A percentile compares a stretch with the other conserved stretches of the same genome.
These are phyloP conservation scores for Allium fistulosum DNA, from an alignment of 106 monocot species.

Conservation along the genomic window DNA sequence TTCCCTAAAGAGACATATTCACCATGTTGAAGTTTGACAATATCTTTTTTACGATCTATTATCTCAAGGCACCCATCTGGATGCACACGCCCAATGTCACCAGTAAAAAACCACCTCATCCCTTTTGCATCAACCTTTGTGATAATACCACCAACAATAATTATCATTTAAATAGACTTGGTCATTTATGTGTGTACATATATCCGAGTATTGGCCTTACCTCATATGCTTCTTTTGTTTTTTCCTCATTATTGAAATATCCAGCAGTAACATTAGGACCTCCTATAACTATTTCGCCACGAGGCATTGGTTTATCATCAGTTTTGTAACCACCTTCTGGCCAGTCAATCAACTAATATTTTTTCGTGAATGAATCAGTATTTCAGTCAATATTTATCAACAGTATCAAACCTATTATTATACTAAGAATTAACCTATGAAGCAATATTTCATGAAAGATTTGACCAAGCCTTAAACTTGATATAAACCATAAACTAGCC, in stretches of 20 bases:
- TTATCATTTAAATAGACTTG: too few species aligned
- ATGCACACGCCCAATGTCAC: conserved; percentile 69
- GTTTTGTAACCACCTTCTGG: conserved; percentile 84
- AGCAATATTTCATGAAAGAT: too few species aligned
- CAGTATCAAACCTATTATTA: too few species aligned
- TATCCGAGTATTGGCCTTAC: conserved; percentile 15
- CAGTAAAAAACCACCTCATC: conserved; percentile 67
- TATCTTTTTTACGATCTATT: conserved; percentile 71
- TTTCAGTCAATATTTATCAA: too few species aligned
- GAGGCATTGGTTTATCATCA: conserved; percentile 87
- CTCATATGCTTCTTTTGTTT: conserved; percentile 94
- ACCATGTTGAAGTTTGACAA: conserved; percentile 82
- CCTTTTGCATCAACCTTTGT: conserved; percentile 61
- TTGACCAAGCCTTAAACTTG: too few species aligned
- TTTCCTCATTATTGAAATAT: conserved; percentile 96
- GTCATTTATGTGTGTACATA: neutral
- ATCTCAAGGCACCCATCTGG: conserved; percentile 71
- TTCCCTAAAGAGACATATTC: conserved; percentile 78
- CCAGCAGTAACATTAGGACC: conserved; percentile 94
- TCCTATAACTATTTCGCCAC: conserved; percentile 97
- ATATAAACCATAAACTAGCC: too few species aligned
- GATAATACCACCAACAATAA: too few species aligned
- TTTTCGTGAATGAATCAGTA: too few species aligned
- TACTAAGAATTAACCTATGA: too few species aligned
- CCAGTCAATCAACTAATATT: conserved; percentile 92